phyloP scores from a whole-genome alignment of 2,329 filamentous ascomycete species.

The Trichoderma sp. region DNA sequence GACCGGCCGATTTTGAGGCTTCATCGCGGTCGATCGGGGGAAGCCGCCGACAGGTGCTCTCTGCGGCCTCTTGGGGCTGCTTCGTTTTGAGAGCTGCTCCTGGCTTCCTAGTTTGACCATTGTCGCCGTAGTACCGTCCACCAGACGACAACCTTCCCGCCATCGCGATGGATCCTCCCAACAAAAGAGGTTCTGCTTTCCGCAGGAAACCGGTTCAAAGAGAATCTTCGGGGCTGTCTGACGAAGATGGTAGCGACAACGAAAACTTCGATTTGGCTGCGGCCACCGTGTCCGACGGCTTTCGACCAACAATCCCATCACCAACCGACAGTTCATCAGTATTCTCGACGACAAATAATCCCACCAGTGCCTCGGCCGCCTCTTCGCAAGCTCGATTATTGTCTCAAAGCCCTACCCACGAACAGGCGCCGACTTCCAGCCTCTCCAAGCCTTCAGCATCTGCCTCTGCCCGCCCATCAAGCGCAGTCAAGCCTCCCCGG shows the following conservation, averaged over 20 bases:
- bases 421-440: constrained; percentile 10
- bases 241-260: constrained; percentile 33
- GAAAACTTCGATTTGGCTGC: constrained; percentile 54
- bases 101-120: constrained; percentile 11
- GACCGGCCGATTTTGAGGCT: not conserved
- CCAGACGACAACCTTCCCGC: constrained; percentile 23
- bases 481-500: constrained; percentile 56
- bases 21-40: constrained; percentile 7
- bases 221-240: constrained; percentile 42
- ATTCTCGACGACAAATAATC: constrained; percentile 5
- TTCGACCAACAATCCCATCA: constrained; percentile 41
- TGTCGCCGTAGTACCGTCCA: not conserved
- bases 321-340: constrained; percentile 14
- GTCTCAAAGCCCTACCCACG: constrained; percentile 1
- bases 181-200: constrained; percentile 41
- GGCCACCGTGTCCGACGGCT: constrained; percentile 56
- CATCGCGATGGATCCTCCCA: constrained; percentile 44
- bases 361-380: constrained; percentile 30
- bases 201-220: constrained; percentile 48
- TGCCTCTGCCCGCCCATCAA: constrained; percentile 50
- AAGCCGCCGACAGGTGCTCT: constrained; percentile 16
- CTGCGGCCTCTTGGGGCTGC: constrained; percentile 23
- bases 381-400: constrained; percentile 18
- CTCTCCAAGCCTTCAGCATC: constrained; percentile 28
- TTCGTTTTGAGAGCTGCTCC: constrained; percentile 7